Evolutionary conservation across 306 rosid species (phyloP), one percentile per base, ranked within the genome.

Genomic region (Trichosanthes cucumerina): DNA sequence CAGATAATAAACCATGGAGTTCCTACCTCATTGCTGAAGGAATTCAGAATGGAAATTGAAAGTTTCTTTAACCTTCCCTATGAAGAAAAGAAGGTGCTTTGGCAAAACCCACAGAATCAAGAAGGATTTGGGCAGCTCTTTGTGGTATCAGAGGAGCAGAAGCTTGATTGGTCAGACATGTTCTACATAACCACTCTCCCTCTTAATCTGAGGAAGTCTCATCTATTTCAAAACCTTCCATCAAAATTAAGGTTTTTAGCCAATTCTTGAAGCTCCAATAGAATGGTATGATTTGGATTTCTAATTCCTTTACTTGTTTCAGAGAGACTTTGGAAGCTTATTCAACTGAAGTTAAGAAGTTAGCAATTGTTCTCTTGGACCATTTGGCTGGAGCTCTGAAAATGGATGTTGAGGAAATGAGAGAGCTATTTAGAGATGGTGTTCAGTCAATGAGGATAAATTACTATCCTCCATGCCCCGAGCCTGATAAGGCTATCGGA

Each of bases 91-190:
- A 78, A 83, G 81, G 31, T 65, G 66, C 82, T 80, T 9, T 83
- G 84, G 83, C 88, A 86, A 80, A n/a, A 75, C 39, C 79, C 80
- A 50, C 38, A 78, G 13, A 28, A 80, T 24, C 81, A 63, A 0
- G 86, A 83, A 70, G 88, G 88, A 19, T 86, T 86, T 66, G 88
- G 86, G 33, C 88, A 86, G 36, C 68, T 56, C 7, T 80, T 83
- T 80, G 86, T 83, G 47, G 82, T 80, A 24, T 82, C 88, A 16
- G 82, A 82, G 60, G 81, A 85, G 34, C 88, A 86, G 58, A 86
- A 86, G 86, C 72, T 86, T 33, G 86, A 83, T 50, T 86, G 88
- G 86, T 78, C 83, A 26, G 88, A 83, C 81, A 75, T 83, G 83
- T 86, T 86, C 76, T 74, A n/a, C 19, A 59, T 83, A n/a, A 68